Base-by-base conservation (phyloP, 352 stramenopile genomes). In the Globisporangium cystogenes region DNA sequence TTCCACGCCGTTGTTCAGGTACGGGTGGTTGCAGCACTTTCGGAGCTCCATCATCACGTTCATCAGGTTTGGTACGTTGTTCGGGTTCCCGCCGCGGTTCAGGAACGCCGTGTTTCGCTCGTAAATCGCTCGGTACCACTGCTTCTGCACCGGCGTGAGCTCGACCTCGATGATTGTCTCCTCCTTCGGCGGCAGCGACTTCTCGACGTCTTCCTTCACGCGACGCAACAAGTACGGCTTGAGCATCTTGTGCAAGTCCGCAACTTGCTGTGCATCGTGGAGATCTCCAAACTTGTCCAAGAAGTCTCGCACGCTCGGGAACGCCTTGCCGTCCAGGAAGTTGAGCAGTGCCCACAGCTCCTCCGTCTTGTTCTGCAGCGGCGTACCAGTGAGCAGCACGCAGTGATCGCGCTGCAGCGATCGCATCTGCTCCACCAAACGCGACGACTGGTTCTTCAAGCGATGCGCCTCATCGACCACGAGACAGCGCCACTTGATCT, bases 321-420 rank as follows among this genome's bases (percentile, higher is more conserved):
- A 99, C 16, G 80, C 93, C 31, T 88, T 77, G 14, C 60, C 72
- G 42, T 99, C 95, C 31, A 99, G 86, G 42, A 99, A 99, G 68
- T 99, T 98, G 1, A 99, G 74, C 29, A 99, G 72, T 4, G 97
- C 92, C 97, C 97, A 99, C n/a, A 99, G 70, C 68, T 99, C 98
- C 60, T 98, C 83, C 5, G 98, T 99, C 65, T 99, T 99, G 80
- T 99, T 99, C 53, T 96, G 86, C 8, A 96, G 51, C 36, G 86
- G 86, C 37, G 86, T 96, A 8, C 86, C 86, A 4, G 86, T 96
- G 0, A 96, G 70, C 45, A 96, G 61, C 26, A 96, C 81, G 39
- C 84, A 93, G 51, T 94, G 85, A 36, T 91, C 82, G 4, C 86
- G 76, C 31, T 69, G 81, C 21, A 96, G 54, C 20, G 76, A 89